These are phyloP conservation scores for Canavalia gladiata DNA, from an alignment of 306 rosid genomes.

Conservation along the genomic window DNA sequence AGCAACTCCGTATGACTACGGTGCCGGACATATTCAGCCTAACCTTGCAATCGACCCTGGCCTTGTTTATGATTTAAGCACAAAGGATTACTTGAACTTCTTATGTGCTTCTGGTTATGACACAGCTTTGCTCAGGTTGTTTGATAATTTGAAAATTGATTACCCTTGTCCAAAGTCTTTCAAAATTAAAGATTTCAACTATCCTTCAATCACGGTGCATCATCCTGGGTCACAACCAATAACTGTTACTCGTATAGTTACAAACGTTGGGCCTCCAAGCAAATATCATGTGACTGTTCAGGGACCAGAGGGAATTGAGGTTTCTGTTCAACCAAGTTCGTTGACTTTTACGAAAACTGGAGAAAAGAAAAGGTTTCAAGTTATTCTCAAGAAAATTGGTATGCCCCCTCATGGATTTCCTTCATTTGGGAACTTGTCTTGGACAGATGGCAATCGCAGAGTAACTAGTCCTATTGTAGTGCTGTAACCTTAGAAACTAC, in stretches of 20 bases:
- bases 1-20: slow-evolving; percentile 67
- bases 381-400: slow-evolving; percentile 39
- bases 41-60: slow-evolving; percentile 65
- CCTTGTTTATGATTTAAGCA: slow-evolving; percentile 56
- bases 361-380: slow-evolving; percentile 58
- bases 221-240: not conserved
- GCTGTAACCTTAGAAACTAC: not conserved
- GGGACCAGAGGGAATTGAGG: slow-evolving; percentile 49
- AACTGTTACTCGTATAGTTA: slow-evolving; percentile 53
- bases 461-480: slow-evolving; percentile 63
- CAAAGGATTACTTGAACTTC: slow-evolving; percentile 60
- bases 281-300: slow-evolving; percentile 48
- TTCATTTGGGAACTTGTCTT: slow-evolving; percentile 42
- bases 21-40: slow-evolving; percentile 65
- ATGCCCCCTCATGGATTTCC: not conserved
- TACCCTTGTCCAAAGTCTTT: slow-evolving; percentile 47
- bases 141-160: not conserved
- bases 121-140: not conserved
- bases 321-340: slow-evolving; percentile 50
- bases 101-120: slow-evolving; percentile 63
- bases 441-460: slow-evolving; percentile 61
- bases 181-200: slow-evolving; percentile 57
- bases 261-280: slow-evolving; percentile 64
- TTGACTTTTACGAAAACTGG: slow-evolving; percentile 51
- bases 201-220: slow-evolving; percentile 63